These are phyloP conservation scores for Fusarium musae DNA, from an alignment of 2,329 filamentous ascomycete genomes.

Conservation along the genomic window DNA sequence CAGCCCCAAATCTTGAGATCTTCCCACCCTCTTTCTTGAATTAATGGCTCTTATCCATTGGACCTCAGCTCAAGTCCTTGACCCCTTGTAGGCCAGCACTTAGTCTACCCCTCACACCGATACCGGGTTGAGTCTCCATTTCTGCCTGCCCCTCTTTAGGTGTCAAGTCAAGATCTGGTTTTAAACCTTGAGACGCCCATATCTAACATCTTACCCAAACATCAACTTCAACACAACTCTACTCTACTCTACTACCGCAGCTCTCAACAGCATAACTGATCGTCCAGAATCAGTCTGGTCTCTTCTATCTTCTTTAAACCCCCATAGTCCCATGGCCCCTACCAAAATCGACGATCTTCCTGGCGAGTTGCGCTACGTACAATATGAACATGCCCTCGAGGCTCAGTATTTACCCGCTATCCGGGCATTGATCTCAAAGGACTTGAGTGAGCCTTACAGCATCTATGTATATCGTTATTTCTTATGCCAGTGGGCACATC, in stretches of 20 bases:
- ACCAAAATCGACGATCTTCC: conserved; percentile 51
- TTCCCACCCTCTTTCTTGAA: conserved; percentile 29
- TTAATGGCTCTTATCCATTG: conserved; percentile 25
- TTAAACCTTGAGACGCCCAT: conserved; percentile 16
- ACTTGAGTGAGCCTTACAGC: conserved; percentile 97
- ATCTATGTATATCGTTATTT: conserved; percentile 99
- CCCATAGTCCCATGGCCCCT: conserved; percentile 48
- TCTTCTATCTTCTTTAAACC: background rate
- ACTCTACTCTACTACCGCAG: background rate
- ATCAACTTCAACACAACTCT: background rate
- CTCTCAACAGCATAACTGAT: background rate
- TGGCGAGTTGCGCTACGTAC: conserved; percentile 66
- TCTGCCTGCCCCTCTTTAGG: conserved; percentile 37
- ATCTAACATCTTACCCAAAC: conserved; percentile 17
- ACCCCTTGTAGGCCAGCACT: background rate
- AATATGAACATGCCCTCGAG: conserved; percentile 71
- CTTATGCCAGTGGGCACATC: conserved; percentile 94
- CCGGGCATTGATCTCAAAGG: conserved; percentile 91
- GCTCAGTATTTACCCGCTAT: conserved; percentile 82
- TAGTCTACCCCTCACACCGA: conserved; percentile 22
- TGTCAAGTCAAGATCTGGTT: conserved; percentile 24
- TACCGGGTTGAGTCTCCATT: conserved; percentile 36
- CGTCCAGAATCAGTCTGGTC: background rate
- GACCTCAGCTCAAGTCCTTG: background rate
- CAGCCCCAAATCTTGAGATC: conserved; percentile 22